phyloP scores from a whole-genome alignment of 2,329 filamentous ascomycete genomes.

The Colletotrichum lupini region DNA sequence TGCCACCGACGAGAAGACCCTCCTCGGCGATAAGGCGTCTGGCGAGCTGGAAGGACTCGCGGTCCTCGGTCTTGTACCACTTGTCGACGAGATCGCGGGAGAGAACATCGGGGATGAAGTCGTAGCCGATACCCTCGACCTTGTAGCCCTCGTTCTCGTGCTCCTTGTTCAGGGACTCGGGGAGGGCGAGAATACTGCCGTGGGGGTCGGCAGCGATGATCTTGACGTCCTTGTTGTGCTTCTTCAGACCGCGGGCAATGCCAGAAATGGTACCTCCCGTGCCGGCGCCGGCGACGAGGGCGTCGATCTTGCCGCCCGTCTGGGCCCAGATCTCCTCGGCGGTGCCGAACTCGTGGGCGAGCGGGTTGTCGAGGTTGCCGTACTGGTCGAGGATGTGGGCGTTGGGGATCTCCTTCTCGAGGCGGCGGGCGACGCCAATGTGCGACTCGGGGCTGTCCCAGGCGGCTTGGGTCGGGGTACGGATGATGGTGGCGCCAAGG shows the following conservation, averaged over 20 bases:
- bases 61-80: conserved; percentile 99
- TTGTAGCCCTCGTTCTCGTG: conserved; percentile 90
- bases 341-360: conserved; percentile 93
- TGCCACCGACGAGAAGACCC: conserved; percentile 91
- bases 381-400: conserved; percentile 98
- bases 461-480: conserved; percentile 94
- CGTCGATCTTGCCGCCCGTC: conserved; percentile 83
- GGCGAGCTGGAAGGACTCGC: conserved; percentile 91
- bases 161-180: conserved; percentile 81
- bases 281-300: conserved; percentile 90
- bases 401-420: conserved; percentile 96
- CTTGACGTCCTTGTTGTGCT: conserved; percentile 87
- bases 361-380: conserved; percentile 88
- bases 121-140: conserved; percentile 98
- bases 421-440: conserved; percentile 89
- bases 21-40: conserved; percentile 92
- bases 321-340: conserved; percentile 97
- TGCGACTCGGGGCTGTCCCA: conserved; percentile 96
- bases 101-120: conserved; percentile 96
- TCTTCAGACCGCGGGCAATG: conserved; percentile 84
- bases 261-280: conserved; percentile 97
- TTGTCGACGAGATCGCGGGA: conserved; percentile 83
- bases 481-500: conserved; percentile 95
- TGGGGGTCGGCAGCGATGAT: conserved; percentile 93
- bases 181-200: conserved; percentile 90